These are phyloP conservation scores for Samsoniella hepiali DNA, from an alignment of 2,329 filamentous ascomycete species.

Conservation along the genomic window DNA sequence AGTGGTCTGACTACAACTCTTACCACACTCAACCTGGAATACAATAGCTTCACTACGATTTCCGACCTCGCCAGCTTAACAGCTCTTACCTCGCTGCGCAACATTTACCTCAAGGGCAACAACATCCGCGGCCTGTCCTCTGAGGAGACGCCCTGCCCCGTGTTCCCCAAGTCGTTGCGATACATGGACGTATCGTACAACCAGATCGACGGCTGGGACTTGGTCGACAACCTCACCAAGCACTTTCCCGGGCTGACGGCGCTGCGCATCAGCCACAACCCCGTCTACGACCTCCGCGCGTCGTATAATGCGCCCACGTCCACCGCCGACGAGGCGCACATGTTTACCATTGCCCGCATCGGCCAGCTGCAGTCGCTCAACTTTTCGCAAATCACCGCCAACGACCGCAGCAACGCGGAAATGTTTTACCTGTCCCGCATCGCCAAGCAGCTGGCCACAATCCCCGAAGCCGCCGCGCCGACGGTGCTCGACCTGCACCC, in stretches of 20 bases:
- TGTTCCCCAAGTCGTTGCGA: constrained; percentile 53
- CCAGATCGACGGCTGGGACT: constrained; percentile 63
- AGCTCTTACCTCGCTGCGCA: constrained; percentile 50
- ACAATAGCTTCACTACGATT: constrained; percentile 63
- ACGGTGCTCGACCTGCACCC: constrained; percentile 63
- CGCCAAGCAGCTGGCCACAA: constrained; percentile 65
- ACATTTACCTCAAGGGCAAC: constrained; percentile 74
- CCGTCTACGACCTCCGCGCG: constrained; percentile 63
- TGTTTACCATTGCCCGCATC: constrained; percentile 79
- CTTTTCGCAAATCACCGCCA: constrained; percentile 65
- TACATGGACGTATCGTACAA: constrained; percentile 76
- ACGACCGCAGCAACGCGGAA: constrained; percentile 83
- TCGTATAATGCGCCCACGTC: constrained; percentile 41
- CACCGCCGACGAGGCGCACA: constrained; percentile 76
- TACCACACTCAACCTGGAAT: constrained; percentile 65
- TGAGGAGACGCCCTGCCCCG: constrained; percentile 30
- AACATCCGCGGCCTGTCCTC: constrained; percentile 50
- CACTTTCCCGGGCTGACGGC: constrained; percentile 71
- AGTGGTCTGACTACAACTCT: constrained; percentile 48
- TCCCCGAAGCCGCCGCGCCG: constrained; percentile 50
- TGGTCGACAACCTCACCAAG: constrained; percentile 65
- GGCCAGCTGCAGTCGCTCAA: constrained; percentile 66
- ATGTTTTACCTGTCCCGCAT: constrained; percentile 90
- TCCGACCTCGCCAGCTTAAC: constrained; percentile 55
- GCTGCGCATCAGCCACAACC: constrained; percentile 82